Evolutionary conservation across 192 early-diverging fungal species (phyloP).

Genomic region (Fimicolochytrium jonesii): DNA sequence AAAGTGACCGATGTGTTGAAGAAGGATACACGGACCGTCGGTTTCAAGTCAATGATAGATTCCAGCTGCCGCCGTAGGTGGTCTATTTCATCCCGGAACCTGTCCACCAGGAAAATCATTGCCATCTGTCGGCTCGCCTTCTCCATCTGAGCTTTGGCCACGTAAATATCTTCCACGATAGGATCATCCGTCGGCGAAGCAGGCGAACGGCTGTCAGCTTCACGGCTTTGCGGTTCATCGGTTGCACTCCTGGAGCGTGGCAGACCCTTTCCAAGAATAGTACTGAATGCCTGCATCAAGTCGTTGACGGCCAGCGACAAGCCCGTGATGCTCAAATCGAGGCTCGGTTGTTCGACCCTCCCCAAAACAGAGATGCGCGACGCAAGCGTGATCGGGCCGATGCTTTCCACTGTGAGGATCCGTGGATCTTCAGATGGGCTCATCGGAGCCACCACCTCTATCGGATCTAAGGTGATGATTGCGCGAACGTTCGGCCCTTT

Average conservation of each 20-base stretch:
- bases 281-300: neutral
- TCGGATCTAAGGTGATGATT: neutral
- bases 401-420: neutral
- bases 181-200: neutral
- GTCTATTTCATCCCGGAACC: too few relatives aligned
- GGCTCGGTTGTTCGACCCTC: neutral
- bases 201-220: neutral
- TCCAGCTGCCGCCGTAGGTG: too few relatives aligned
- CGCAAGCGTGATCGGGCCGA: neutral
- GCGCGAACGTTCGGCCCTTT: neutral
- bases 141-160: neutral
- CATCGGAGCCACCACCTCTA: neutral
- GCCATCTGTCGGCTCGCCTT: too few relatives aligned
- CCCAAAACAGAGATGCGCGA: slow-evolving; percentile 7
- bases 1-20: neutral
- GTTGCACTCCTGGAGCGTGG: neutral
- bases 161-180: neutral
- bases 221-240: neutral
- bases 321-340: slow-evolving; percentile 9
- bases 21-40: neutral
- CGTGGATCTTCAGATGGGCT: slow-evolving; percentile 1
- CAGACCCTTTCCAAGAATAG: neutral
- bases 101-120: too few relatives aligned
- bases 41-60: too few relatives aligned
- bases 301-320: slow-evolving; percentile 9